Conservation (phyloP, 805 yeast genomes). For the Candida rishiriensis region DNA sequence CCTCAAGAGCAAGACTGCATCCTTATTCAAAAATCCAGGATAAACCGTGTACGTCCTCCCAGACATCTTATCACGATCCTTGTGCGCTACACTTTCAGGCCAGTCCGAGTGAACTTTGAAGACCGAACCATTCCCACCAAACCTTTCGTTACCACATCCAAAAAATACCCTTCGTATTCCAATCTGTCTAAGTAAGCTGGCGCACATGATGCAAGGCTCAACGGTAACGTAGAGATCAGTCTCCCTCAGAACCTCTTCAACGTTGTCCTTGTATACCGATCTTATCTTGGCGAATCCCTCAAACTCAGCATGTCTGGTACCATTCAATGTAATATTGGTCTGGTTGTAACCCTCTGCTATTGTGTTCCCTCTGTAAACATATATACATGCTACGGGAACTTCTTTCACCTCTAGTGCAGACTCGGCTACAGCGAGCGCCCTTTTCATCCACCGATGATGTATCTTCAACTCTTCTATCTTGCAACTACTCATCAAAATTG, state of each 20-base stretch:
- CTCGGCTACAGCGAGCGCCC: slow-evolving; percentile 54
- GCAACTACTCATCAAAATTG: no score
- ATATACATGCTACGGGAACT: slow-evolving; percentile 82
- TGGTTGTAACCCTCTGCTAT: slow-evolving; percentile 79
- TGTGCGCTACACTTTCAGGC: slow-evolving; percentile 4
- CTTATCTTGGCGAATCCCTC: slow-evolving; percentile 62
- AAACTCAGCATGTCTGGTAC: slow-evolving; percentile 92
- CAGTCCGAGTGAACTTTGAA: slow-evolving; percentile 50
- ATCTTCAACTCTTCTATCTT: slow-evolving; percentile 2
- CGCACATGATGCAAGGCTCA: slow-evolving; percentile 99
- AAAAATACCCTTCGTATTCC: slow-evolving; percentile 71
- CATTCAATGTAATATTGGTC: slow-evolving; percentile 80
- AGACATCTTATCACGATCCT: slow-evolving; percentile 14
- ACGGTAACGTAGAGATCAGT: slow-evolving; percentile 86
- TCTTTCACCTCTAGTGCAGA: slow-evolving; percentile 63
- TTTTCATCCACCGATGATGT: slow-evolving; percentile 41
- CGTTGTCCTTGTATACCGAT: slow-evolving; percentile 24
- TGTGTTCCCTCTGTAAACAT: slow-evolving; percentile 47
- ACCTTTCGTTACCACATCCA: slow-evolving; percentile 92
- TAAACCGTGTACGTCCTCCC: slow-evolving; percentile 43
- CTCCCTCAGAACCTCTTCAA: slow-evolving; percentile 40
- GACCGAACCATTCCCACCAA: slow-evolving; percentile 95
- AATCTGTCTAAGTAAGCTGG: slow-evolving; percentile 80
- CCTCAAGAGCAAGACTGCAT: slow-evolving; percentile 77
- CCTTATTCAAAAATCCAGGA: slow-evolving; percentile 78